These are phyloP conservation scores for Lolium perenne DNA, from an alignment of 176 grass and related monocot species.

Conservation along the genomic window DNA sequence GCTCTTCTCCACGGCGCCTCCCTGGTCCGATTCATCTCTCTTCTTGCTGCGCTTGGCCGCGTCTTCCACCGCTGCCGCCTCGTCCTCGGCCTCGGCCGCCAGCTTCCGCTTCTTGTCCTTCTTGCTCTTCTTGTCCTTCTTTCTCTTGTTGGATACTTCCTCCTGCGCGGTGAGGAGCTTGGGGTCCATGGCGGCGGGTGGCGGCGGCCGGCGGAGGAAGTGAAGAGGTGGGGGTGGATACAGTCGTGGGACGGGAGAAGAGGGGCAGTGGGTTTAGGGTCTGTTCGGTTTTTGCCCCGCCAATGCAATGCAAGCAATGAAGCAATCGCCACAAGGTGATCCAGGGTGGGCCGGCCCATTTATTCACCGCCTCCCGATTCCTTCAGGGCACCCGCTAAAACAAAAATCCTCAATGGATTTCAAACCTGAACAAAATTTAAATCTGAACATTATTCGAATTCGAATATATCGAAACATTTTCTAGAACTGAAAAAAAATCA, in stretches of 20 bases:
- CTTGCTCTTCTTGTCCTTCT: slow-evolving; percentile 56
- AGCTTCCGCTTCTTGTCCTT: slow-evolving; percentile 65
- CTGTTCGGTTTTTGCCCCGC: too few relatives aligned
- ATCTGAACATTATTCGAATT: too few relatives aligned
- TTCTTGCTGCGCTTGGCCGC: slow-evolving; percentile 37
- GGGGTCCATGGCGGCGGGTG: slow-evolving; percentile 42
- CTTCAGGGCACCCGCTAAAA: too few relatives aligned
- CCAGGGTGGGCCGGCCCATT: too few relatives aligned
- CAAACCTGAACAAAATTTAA: too few relatives aligned
- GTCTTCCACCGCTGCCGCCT: slow-evolving; percentile 27
- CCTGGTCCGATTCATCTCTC: slow-evolving; percentile 12
- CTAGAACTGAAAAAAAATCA: too few relatives aligned
- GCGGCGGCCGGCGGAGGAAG: background rate
- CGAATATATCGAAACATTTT: too few relatives aligned
- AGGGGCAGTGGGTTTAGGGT: too few relatives aligned
- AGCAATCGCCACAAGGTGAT: too few relatives aligned
- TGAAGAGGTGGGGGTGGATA: background rate
- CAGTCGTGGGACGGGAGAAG: background rate
- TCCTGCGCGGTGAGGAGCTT: slow-evolving; percentile 31
- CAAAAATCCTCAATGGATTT: too few relatives aligned
- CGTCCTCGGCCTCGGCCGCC: slow-evolving; percentile 35
- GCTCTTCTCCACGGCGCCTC: slow-evolving; percentile 23
- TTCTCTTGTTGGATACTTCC: slow-evolving; percentile 29
- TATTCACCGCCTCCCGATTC: too few relatives aligned
- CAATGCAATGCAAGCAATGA: too few relatives aligned